These are phyloP conservation scores for Ceratorhiza oryzae-sativae DNA, from an alignment of 1,284 basidiomycete genomes.

Conservation along the genomic window DNA sequence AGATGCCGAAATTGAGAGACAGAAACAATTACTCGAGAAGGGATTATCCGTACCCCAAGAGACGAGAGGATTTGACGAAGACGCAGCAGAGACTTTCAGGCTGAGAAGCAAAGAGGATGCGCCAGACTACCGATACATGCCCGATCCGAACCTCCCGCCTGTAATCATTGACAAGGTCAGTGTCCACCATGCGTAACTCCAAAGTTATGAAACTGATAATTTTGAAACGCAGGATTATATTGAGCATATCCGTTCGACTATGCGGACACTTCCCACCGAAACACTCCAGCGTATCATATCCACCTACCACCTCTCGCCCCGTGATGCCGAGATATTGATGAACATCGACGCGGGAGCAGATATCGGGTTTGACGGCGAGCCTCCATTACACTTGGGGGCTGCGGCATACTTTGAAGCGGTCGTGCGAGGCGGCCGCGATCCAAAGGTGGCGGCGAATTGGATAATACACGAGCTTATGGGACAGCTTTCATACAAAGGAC, in stretches of 20 bases:
- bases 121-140: conserved; percentile 98
- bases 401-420: conserved; percentile 81
- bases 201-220: no score
- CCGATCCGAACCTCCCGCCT: conserved; percentile 91
- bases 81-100: conserved; percentile 79
- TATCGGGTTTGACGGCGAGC: conserved; percentile 66
- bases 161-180: conserved; percentile 66
- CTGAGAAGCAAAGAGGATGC: conserved; percentile 92
- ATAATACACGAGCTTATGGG: conserved; percentile 82
- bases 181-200: no score
- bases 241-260: conserved; percentile 57
- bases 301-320: conserved; percentile 63
- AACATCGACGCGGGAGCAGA: conserved; percentile 71
- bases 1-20: conserved; percentile 76
- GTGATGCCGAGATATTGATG: conserved; percentile 79
- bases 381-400: conserved; percentile 55
- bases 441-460: conserved; percentile 86
- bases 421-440: conserved; percentile 57
- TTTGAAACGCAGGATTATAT: conserved; percentile 72
- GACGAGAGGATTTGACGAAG: conserved; percentile 90
- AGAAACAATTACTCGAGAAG: conserved; percentile 65
- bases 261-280: conserved; percentile 83
- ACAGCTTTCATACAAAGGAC: conserved; percentile 67
- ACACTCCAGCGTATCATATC: conserved; percentile 66
- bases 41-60: conserved; percentile 73